Evolutionary conservation across 192 early-diverging fungal species (phyloP), one percentile per base, ranked within the genome.

Genomic region (Rhizophlyctis rosea): DNA sequence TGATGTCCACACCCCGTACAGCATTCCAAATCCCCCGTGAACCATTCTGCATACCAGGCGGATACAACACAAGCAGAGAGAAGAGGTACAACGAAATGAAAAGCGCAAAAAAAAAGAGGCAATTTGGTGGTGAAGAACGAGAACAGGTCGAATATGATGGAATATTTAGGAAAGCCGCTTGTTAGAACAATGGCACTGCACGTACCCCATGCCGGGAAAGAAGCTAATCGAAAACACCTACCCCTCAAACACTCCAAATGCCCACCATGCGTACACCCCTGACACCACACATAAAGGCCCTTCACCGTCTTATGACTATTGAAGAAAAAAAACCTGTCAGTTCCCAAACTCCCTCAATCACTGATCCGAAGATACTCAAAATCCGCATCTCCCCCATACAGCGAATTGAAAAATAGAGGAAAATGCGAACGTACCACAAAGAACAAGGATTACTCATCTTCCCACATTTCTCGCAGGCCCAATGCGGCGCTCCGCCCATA

Each of bases 231-330:
- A n/a, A n/a, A n/a, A n/a, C n/a, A n/a, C 34, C 24, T 11, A 69
- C 71, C 54, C 24, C 72, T 66, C 55, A 89, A 76, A 58, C 90
- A 90, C 44, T 73, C 70, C 60, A 90, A 58, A 71, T 91, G 90
- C 4, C 90, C 90, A 16, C 91, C 91, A 71, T 92, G 91, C 5
- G 81, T 78, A 62, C 91, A 92, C 0, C 87, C 79, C 60, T 88
- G 83, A 60, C 91, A 91, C 89, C 89, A 92, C 3, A 81, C 73
- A 69, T 87, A 91, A 30, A 84, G 72, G 0, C 91, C 88, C 53
- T 79, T 79, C 3, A 88, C 88, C 3, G 83, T 82, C 68, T 82
- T 74, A 62, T 88, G 89, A 54, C 90, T 89, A 64, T 57, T 23
- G 9, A 24, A 29, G 3, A 34, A 49, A 16, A 70, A 47, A 53